Evolutionary conservation across 345 rosid species (phyloP).

Genomic region (Cardamine resedifolia): DNA sequence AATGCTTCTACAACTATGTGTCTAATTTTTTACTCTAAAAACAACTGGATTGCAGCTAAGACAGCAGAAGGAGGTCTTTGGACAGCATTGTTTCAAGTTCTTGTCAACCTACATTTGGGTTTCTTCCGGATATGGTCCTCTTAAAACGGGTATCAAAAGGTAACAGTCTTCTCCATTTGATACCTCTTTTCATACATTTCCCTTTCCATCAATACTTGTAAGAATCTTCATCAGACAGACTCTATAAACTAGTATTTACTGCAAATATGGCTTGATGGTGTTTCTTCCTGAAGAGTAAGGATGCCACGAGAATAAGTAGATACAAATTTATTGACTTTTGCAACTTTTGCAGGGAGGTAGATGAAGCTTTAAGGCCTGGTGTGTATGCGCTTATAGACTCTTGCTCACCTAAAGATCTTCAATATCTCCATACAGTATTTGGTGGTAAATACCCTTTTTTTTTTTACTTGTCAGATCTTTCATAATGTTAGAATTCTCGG

Average conservation of each 20-base stretch:
- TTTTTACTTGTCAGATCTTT: neutral
- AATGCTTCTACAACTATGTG: neutral
- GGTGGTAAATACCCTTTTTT: constrained; percentile 59
- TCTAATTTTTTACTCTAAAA: neutral
- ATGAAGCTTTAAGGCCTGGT: constrained; percentile 88
- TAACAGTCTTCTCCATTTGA: constrained; percentile 22
- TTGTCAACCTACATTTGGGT: constrained; percentile 71
- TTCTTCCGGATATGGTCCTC: constrained; percentile 76
- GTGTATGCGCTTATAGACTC: constrained; percentile 84
- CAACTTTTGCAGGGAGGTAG: constrained; percentile 65
- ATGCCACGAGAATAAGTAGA: neutral
- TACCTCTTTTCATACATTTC: neutral
- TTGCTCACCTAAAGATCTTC: constrained; percentile 77
- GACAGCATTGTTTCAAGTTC: constrained; percentile 73
- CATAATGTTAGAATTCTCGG: neutral
- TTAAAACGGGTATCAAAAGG: constrained; percentile 78
- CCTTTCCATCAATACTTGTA: neutral
- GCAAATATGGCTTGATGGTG: constrained; percentile 7
- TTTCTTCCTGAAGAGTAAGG: neutral
- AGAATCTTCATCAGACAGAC: neutral
- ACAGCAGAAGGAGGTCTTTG: constrained; percentile 77
- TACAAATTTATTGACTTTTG: constrained; percentile 13
- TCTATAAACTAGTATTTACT: neutral
- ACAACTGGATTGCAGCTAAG: constrained; percentile 55
- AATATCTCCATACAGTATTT: constrained; percentile 78